Conservation (phyloP, 345 rosid genomes). For the Brassica rapa region DNA sequence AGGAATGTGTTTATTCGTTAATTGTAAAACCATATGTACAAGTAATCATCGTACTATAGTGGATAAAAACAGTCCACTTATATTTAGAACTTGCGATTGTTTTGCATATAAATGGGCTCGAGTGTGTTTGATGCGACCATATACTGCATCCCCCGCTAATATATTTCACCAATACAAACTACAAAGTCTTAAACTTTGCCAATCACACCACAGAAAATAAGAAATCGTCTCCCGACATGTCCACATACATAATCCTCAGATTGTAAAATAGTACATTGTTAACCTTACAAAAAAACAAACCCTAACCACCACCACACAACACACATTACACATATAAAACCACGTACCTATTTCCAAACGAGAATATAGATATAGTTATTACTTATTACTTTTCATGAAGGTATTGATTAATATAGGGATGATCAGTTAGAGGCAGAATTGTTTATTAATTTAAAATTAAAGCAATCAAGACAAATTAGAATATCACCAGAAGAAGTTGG, state of each 20-base stretch:
- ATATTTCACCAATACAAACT: background rate
- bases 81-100: background rate
- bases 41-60: background rate
- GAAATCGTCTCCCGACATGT: background rate
- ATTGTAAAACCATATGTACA: background rate
- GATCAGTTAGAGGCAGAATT: constrained; percentile 10
- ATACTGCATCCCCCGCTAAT: background rate
- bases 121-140: background rate
- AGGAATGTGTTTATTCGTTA: background rate
- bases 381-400: background rate
- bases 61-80: background rate
- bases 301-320: constrained; percentile 2
- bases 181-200: background rate
- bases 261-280: background rate
- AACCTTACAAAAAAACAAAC: constrained; percentile 11
- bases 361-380: constrained; percentile 9
- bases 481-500: constrained; percentile 64
- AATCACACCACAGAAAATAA: background rate
- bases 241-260: constrained; percentile 8
- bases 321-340: constrained; percentile 17
- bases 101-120: background rate
- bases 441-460: background rate
- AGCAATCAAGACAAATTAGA: background rate
- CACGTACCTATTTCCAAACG: constrained; percentile 8
- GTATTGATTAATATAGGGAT: constrained; percentile 16